Evolutionary conservation across 768 basidiomycete genomes (phyloP), one percentile per base, ranked within the genome.

Genomic region (Hericium erinaceus): DNA sequence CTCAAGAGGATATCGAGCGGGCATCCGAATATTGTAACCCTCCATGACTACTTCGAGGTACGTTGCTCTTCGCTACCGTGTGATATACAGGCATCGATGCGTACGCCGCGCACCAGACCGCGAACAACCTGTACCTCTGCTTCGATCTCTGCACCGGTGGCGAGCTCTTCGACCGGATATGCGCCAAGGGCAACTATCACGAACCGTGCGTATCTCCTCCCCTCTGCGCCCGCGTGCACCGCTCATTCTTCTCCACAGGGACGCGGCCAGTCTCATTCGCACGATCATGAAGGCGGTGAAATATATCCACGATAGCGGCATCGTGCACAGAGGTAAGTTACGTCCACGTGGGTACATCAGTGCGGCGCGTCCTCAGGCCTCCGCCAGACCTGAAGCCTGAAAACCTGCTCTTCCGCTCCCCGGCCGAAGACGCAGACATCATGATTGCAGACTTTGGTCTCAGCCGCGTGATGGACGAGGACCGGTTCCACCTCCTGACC

Each of bases 121-220:
- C 91, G 9, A 89, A 95, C 72, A 97, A 95, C 66, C 80, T 97
- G 50, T 93, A 98, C 72, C 87, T 98, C 57, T 86, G 86, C 64
- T 97, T 97, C 72, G 95, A 98, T 72, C 83, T 98, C 9, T 98
- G 95, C 75, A 94, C 91, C 2, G 94, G 95, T 54, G 95, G 95
- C 48, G 95, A 99, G 72, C 83, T 99, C n/a, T 98, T 99, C 66
- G 95, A 99, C 71, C 82, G 95, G 52, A 98, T 99, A 76, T 98
- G 95, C 67, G 92, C 93, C 33, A 92, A 94, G 71, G 94, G 93
- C 54, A 92, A 92, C 69, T 98, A 97, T 71, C 94, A 92, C 67
- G 95, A 99, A 73, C 85, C 84, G 91, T 92, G 62, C 65, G 84
- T 74, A 4, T 44, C 56, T n/a, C 13, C 44, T n/a, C 22, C 58